Conservation (phyloP, 2,329 filamentous ascomycete species). For the Davidsoniella australis region DNA sequence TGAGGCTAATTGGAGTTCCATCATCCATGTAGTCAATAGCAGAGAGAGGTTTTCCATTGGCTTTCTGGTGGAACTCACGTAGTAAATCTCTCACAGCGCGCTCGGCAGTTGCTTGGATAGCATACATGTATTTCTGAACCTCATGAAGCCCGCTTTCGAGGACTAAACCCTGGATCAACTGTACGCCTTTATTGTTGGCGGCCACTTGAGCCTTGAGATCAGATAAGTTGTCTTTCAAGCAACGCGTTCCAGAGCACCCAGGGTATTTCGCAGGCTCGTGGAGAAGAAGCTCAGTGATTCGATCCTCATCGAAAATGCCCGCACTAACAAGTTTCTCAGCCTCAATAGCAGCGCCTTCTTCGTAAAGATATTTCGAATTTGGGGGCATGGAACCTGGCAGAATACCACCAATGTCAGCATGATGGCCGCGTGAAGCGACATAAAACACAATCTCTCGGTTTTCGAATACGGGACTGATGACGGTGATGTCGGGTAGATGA, state of each 20-base stretch:
- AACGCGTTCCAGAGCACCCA: slow-evolving; percentile 63
- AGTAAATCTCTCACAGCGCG: slow-evolving; percentile 55
- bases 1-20: slow-evolving; percentile 58
- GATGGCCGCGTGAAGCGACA: slow-evolving; percentile 62
- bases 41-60: slow-evolving; percentile 51
- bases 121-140: slow-evolving; percentile 71
- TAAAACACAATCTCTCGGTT: slow-evolving; percentile 60
- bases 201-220: slow-evolving; percentile 72
- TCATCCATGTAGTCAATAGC: slow-evolving; percentile 75
- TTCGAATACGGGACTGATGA: slow-evolving; percentile 59
- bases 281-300: slow-evolving; percentile 55
- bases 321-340: slow-evolving; percentile 57
- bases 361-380: slow-evolving; percentile 45
- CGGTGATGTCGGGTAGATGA: slow-evolving; percentile 67
- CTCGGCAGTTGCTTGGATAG: slow-evolving; percentile 67
- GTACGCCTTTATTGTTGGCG: slow-evolving; percentile 72
- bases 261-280: slow-evolving; percentile 57
- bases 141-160: slow-evolving; percentile 61
- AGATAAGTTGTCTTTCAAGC: slow-evolving; percentile 65
- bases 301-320: slow-evolving; percentile 61
- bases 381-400: slow-evolving; percentile 69
- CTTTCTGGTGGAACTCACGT: slow-evolving; percentile 51
- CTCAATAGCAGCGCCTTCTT: slow-evolving; percentile 46
- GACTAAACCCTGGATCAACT: slow-evolving; percentile 59
- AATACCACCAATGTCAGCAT: slow-evolving; percentile 74